Evolutionary conservation across 176 grass and related monocot genomes (phyloP).

Genomic region (barley (Hordeum vulgare)): MorexV3_pseudomolecules_assembly NC_058523.1:50220627-50221126

Average conservation of each 20-base stretch:
- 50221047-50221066: constrained; percentile 85
- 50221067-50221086: constrained; percentile 58
- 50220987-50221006: constrained; percentile 31
- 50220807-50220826: background rate
- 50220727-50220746: constrained; percentile 14
- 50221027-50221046: constrained; percentile 72
- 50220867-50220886: background rate
- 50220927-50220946: constrained; percentile 24
- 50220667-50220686: background rate
- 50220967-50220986: background rate
- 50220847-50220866: constrained; percentile 15
- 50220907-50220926: constrained; percentile 18
- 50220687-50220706: background rate
- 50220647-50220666: background rate
- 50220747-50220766: constrained; percentile 1
- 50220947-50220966: background rate
- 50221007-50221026: constrained; percentile 59
- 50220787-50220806: background rate
- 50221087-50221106: constrained; percentile 54
- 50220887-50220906: constrained; percentile 29
- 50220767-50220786: background rate
- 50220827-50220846: background rate
- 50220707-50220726: constrained; percentile 1
- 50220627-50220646: background rate
- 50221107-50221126: constrained; percentile 91